These are phyloP conservation scores for Paramarasmius palmivorus DNA, from an alignment of 1,284 basidiomycete species.

Conservation along the genomic window DNA sequence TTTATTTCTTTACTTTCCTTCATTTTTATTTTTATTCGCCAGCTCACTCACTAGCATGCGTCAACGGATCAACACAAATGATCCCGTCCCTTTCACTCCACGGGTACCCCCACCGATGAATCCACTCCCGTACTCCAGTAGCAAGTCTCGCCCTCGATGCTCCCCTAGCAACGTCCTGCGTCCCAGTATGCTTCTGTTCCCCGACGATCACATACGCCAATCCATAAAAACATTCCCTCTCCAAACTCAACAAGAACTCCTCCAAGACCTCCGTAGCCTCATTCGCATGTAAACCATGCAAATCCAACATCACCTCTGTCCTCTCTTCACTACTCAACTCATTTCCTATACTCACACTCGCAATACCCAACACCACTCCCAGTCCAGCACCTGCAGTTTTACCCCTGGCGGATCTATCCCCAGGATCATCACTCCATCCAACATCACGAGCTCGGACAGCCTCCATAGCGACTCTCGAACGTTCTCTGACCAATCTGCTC, in stretches of 20 bases:
- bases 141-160: constrained; percentile 82
- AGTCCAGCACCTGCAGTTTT: constrained; percentile 79
- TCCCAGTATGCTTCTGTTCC: constrained; percentile 93
- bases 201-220: constrained; percentile 90
- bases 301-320: constrained; percentile 78
- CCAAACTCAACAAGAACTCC: constrained; percentile 85
- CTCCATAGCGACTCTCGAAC: constrained; percentile 74
- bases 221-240: constrained; percentile 84
- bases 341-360: constrained; percentile 52
- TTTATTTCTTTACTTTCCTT: constrained; percentile 10
- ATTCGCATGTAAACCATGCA: constrained; percentile 87
- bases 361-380: constrained; percentile 85
- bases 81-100: constrained; percentile 92
- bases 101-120: constrained; percentile 93
- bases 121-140: constrained; percentile 84
- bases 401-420: constrained; percentile 77
- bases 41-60: too few species aligned
- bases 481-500: constrained; percentile 76
- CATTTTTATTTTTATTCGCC: constrained; percentile 40
- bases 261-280: constrained; percentile 93
- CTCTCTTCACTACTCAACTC: constrained; percentile 77
- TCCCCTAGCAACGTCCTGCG: constrained; percentile 79
- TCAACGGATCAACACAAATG: constrained; percentile 84
- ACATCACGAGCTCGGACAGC: constrained; percentile 71
- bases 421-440: constrained; percentile 81